phyloP scores from a whole-genome alignment of 208 protist genomes.

The Leishmania tropica region DNA sequence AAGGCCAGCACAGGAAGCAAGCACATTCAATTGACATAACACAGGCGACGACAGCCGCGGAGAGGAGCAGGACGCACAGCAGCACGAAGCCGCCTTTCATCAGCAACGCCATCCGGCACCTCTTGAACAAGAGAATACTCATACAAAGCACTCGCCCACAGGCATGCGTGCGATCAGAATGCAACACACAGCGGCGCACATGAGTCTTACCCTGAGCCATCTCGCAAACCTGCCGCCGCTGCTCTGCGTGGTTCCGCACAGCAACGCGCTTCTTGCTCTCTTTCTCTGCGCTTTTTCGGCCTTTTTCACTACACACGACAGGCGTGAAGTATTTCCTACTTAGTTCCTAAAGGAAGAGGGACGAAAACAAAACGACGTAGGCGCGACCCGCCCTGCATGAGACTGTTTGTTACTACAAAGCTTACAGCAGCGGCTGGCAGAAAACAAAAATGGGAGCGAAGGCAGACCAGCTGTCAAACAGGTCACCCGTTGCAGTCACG shows the following conservation, averaged over 20 bases:
- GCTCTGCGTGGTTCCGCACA: not conserved
- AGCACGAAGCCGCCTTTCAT: not conserved
- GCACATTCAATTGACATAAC: not conserved
- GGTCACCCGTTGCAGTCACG: not conserved
- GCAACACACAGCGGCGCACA: not conserved
- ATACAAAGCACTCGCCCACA: not conserved
- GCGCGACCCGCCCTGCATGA: not conserved
- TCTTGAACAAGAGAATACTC: not conserved
- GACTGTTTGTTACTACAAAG: slow-evolving; percentile 8
- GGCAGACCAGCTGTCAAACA: not conserved
- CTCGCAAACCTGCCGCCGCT: not conserved
- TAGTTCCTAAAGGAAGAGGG: slow-evolving; percentile 18
- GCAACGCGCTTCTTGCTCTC: not conserved
- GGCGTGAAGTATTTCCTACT: not conserved
- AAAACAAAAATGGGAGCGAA: not conserved
- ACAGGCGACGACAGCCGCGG: not conserved
- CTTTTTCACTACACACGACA: not conserved
- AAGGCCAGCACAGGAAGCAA: not conserved
- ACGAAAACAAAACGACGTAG: not conserved
- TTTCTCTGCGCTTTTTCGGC: not conserved
- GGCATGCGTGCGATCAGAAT: not conserved
- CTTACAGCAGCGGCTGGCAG: slow-evolving; percentile 6
- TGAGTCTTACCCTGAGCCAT: not conserved
- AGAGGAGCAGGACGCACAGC: no score
- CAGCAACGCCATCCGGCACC: not conserved